These are phyloP conservation scores for Trametes elegans DNA, from an alignment of 768 basidiomycete species.

Conservation along the genomic window DNA sequence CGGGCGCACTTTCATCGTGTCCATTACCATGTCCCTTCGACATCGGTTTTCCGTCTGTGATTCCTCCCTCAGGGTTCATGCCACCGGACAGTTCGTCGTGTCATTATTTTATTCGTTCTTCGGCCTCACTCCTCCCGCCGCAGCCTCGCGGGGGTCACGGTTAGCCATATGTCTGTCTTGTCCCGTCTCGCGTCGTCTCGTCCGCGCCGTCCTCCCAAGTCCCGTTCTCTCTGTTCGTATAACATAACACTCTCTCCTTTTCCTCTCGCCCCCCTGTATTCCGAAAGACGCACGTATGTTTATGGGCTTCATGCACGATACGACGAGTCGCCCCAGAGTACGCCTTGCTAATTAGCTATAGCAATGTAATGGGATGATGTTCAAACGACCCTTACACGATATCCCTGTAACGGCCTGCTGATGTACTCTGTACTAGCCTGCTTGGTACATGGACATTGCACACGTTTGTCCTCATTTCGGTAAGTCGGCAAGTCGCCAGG, in stretches of 20 bases:
- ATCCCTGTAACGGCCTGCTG: not conserved
- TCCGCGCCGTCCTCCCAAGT: not conserved
- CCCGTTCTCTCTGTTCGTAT: conserved; percentile 12
- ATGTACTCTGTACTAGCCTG: not conserved
- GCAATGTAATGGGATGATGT: conserved; percentile 26
- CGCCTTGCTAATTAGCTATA: conserved; percentile 24
- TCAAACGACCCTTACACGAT: conserved; percentile 6
- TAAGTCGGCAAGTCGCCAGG: not conserved
- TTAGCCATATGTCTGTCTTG: conserved; percentile 2
- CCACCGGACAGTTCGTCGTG: conserved; percentile 10
- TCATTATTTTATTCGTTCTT: conserved; percentile 15
- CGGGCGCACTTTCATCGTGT: conserved; percentile 2
- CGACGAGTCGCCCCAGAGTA: conserved; percentile 26
- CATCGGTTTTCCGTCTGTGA: not conserved
- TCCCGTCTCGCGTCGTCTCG: not conserved
- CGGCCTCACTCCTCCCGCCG: conserved; percentile 14
- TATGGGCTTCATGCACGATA: conserved; percentile 30
- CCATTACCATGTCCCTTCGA: conserved; percentile 1
- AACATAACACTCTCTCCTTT: conserved; percentile 14
- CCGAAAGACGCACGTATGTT: conserved; percentile 28
- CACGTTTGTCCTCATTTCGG: too few species aligned
- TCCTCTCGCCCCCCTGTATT: conserved; percentile 21
- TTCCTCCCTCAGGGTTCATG: not conserved
- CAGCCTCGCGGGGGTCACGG: conserved; percentile 9
- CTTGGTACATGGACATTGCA: too few species aligned